Base-by-base conservation (phyloP, 2,329 filamentous ascomycete genomes). In the Sphaceloma murrayae region DNA sequence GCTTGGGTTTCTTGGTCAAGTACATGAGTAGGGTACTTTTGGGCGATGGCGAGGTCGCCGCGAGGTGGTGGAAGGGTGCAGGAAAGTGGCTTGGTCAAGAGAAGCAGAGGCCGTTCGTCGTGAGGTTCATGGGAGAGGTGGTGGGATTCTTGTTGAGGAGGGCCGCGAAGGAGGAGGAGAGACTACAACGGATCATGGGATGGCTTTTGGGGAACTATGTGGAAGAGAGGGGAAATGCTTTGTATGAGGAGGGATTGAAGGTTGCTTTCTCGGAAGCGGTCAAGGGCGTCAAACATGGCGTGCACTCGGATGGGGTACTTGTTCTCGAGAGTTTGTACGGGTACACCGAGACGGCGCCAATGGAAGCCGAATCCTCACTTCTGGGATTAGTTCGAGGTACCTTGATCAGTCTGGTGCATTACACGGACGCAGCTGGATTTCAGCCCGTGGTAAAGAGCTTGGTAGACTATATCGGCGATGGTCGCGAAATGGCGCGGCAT, bases 1-100 rank as follows among this genome's bases (percentile, higher is more conserved):
- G 85, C 54, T 70, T 98, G 46, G 87, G 91, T 34, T 98, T 93
- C 71, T 71, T 96, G 30, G 95, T 98, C 75, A 98, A 98, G 60
- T 96, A 96, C 58, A 75, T 98, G 4, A 93, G 87, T 2, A 80
- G 85, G 51, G 73, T 96, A 0, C 66, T 98, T 16, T 83, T 45
- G n/a, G 31, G 21, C 13, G 32, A 45, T 17, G 32, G 30, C 11
- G 42, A 45, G 32, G 31, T 34, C 14, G 42, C 42, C n/a, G 17
- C 21, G 14, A 34, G 30, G 95, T 98, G 75, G 98, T 98, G 60
- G 96, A 95, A 58, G 74, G 98, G 3, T 93, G 87, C 2, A 79
- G 85, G 51, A 73, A 96, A 0, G 66, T 98, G 18, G 83, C 74
- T 98, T 21, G 91, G 89, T 51, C 88, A 83, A 61, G 72, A 80